A percentile compares a stretch with the other conserved stretches of the same genome.
phyloP scores from a whole-genome alignment of 441 rosid genomes.

The Mallotus japonicus region DNA sequence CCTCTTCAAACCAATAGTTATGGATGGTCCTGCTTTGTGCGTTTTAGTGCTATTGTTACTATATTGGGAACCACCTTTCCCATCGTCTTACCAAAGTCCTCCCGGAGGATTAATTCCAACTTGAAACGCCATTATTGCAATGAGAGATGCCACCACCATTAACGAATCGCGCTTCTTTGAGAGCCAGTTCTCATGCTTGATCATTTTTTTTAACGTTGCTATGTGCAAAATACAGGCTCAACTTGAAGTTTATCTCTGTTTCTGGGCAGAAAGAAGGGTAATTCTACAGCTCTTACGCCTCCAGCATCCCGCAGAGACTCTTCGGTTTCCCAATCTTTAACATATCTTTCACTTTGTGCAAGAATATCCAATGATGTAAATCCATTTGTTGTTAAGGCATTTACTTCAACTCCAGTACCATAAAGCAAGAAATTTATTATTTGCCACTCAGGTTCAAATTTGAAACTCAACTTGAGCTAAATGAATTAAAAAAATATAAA shows the following conservation, averaged over 20 bases:
- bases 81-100: slow-evolving; percentile 27
- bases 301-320: slow-evolving; percentile 16
- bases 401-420: slow-evolving; percentile 17
- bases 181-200: slow-evolving; percentile 12
- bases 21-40: slow-evolving; percentile 16
- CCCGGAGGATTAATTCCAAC: slow-evolving; percentile 25
- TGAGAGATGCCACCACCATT: slow-evolving; percentile 33
- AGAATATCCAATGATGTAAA: slow-evolving; percentile 30
- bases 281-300: not conserved
- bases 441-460: not conserved
- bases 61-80: not conserved
- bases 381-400: slow-evolving; percentile 31
- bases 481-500: no score
- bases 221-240: no score
- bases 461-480: no score
- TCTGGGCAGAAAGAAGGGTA: no score
- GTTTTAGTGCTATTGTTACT: no score
- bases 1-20: slow-evolving; percentile 12
- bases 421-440: slow-evolving; percentile 22
- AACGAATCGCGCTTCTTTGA: slow-evolving; percentile 19
- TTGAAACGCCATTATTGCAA: slow-evolving; percentile 33
- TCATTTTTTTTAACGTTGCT: no score
- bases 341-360: slow-evolving; percentile 13
- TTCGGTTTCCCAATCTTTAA: slow-evolving; percentile 23
- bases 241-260: no score